Conservation (phyloP, 179 eudicot species). For the Silene noctiflora region DNA sequence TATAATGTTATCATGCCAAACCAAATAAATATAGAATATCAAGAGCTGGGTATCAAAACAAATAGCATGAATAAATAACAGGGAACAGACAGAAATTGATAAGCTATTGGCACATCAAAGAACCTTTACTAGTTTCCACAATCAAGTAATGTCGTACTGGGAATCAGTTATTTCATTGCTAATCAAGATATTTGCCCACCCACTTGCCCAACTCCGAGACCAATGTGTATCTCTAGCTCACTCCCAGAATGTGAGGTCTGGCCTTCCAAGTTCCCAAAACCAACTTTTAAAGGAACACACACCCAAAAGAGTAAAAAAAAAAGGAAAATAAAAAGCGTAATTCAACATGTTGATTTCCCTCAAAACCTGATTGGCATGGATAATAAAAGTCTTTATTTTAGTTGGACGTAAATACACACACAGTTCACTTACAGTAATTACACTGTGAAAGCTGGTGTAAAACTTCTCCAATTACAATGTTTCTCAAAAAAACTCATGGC, state of each 20-base stretch:
- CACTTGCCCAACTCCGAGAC: neutral
- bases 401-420: slow-evolving; percentile 4
- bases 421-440: neutral
- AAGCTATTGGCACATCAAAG: neutral
- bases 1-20: neutral
- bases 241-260: neutral
- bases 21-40: neutral
- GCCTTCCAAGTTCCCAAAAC: neutral
- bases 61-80: neutral
- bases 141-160: neutral
- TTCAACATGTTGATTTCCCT: neutral
- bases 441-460: neutral
- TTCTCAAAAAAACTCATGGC: neutral
- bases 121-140: neutral
- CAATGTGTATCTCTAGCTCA: too few species aligned
- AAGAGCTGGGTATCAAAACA: neutral
- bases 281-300: neutral
- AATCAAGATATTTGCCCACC: neutral
- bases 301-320: neutral
- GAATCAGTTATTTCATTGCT: neutral
- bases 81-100: neutral
- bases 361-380: neutral
- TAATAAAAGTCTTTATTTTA: neutral
- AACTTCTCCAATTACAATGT: neutral
- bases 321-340: neutral